Percentiles rank a stretch among this genome's conserved stretches.
Evolutionary conservation across 140 eudicot genomes (phyloP).

Genomic region (Ambrosia hybrid): DNA sequence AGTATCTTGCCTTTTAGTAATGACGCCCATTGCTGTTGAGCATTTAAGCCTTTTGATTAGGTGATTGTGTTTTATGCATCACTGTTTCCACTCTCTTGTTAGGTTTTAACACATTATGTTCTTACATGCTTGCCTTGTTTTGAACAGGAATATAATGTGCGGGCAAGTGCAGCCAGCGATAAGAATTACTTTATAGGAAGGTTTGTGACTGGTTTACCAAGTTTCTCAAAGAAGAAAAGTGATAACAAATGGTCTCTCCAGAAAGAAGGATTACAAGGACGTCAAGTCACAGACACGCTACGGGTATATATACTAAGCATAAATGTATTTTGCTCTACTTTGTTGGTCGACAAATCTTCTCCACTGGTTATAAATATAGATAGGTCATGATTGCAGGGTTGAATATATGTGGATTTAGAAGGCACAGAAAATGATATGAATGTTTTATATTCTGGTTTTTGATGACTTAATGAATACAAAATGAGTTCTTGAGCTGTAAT

Average conservation of each 20-base stretch:
- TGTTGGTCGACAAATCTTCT: slow-evolving; percentile 14
- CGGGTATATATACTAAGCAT: slow-evolving; percentile 46
- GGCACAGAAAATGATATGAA: slow-evolving; percentile 16
- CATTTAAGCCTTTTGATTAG: not conserved
- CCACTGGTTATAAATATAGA: slow-evolving; percentile 4
- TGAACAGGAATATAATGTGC: slow-evolving; percentile 81
- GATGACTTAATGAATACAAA: slow-evolving; percentile 14
- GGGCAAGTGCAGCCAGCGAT: slow-evolving; percentile 73
- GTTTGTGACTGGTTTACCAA: slow-evolving; percentile 81
- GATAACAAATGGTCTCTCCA: slow-evolving; percentile 85
- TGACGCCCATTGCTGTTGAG: not conserved
- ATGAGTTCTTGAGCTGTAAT: slow-evolving; percentile 10
- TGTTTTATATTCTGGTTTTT: slow-evolving; percentile 2
- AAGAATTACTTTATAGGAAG: slow-evolving; percentile 90
- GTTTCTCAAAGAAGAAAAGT: slow-evolving; percentile 82
- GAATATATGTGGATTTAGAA: slow-evolving; percentile 8
- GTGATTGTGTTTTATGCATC: not conserved
- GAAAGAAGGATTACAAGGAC: slow-evolving; percentile 95
- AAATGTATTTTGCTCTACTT: slow-evolving; percentile 14
- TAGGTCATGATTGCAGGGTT: slow-evolving; percentile 9
- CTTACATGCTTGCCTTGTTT: slow-evolving; percentile 8
- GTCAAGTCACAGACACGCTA: slow-evolving; percentile 71
- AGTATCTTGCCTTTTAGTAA: not conserved
- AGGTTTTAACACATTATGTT: not conserved
- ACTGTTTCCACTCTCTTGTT: not conserved